These are phyloP conservation scores for Termitomyces sp. DNA, from an alignment of 768 basidiomycete genomes.

Conservation along the genomic window DNA sequence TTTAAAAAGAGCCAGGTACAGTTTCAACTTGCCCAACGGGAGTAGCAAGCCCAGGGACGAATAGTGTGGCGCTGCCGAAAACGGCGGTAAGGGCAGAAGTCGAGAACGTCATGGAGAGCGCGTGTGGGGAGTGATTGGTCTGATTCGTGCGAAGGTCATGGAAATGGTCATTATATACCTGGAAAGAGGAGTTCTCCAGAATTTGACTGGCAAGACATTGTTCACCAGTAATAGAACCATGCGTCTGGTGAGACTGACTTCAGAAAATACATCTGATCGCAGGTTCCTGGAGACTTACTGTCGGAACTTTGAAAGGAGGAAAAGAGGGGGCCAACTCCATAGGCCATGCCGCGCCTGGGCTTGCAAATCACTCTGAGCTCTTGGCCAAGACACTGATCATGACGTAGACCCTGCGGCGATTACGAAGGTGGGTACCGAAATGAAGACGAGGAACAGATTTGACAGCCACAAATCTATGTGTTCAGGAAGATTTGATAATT, in stretches of 20 bases:
- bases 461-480: too few relatives aligned
- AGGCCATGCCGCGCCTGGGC: not conserved
- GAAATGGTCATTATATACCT: not conserved
- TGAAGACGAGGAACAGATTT: too few relatives aligned
- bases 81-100: not conserved
- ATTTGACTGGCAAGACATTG: not conserved
- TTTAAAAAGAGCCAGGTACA: not conserved
- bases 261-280: not conserved
- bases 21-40: conserved; percentile 1
- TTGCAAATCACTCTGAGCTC: not conserved
- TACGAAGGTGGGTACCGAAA: too few relatives aligned
- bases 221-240: not conserved
- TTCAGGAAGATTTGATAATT: too few relatives aligned
- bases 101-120: not conserved
- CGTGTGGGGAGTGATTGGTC: too few relatives aligned
- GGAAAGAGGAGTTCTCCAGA: conserved; percentile 1
- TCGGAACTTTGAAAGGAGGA: not conserved
- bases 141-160: too few relatives aligned
- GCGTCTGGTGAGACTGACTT: not conserved
- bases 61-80: conserved; percentile 2
- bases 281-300: not conserved
- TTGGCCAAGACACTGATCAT: too few relatives aligned
- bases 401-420: too few relatives aligned
- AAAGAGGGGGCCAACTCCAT: not conserved
- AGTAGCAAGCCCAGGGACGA: not conserved